Evolutionary conservation across 805 yeast genomes (phyloP).

Genomic region (Candida saitoana): DNA sequence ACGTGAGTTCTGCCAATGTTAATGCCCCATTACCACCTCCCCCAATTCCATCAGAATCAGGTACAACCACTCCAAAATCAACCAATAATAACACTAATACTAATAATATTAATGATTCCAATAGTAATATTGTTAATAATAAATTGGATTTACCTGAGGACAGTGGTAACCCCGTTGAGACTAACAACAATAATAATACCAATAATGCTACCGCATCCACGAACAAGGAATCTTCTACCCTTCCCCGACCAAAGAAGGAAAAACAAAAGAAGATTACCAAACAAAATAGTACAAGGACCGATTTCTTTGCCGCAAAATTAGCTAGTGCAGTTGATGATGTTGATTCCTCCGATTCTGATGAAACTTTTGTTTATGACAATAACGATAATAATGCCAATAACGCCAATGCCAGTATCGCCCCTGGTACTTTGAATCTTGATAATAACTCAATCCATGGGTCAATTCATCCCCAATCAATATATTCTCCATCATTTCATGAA

Average conservation of each 20-base stretch:
- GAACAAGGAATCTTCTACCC: background rate
- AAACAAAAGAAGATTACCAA: slow-evolving; percentile 31
- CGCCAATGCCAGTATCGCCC: slow-evolving; percentile 4
- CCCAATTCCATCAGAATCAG: slow-evolving; percentile 2
- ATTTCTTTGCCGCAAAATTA: slow-evolving; percentile 88
- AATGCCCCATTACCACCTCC: slow-evolving; percentile 1
- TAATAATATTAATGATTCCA: too few species aligned
- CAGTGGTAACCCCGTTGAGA: background rate
- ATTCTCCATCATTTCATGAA: slow-evolving; percentile 5
- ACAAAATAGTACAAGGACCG: slow-evolving; percentile 74
- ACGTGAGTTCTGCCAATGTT: background rate
- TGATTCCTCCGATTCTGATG: slow-evolving; percentile 84
- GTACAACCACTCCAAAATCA: slow-evolving; percentile 4
- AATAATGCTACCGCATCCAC: slow-evolving; percentile 1
- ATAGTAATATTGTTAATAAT: background rate
- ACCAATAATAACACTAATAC: background rate
- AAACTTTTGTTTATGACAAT: slow-evolving; percentile 90
- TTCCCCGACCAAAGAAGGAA: slow-evolving; percentile 10
- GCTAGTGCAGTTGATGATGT: slow-evolving; percentile 93
- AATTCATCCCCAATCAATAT: slow-evolving; percentile 3
- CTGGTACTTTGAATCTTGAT: slow-evolving; percentile 9
- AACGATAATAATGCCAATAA: slow-evolving; percentile 25
- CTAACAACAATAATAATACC: background rate
- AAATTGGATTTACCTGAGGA: background rate
- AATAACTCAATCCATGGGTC: slow-evolving; percentile 11